Percentiles rank a stretch among this genome's conserved stretches.
These are phyloP conservation scores for Scopulariopsis brevicaulis DNA, from an alignment of 2,329 filamentous ascomycete genomes.

Conservation along the genomic window DNA sequence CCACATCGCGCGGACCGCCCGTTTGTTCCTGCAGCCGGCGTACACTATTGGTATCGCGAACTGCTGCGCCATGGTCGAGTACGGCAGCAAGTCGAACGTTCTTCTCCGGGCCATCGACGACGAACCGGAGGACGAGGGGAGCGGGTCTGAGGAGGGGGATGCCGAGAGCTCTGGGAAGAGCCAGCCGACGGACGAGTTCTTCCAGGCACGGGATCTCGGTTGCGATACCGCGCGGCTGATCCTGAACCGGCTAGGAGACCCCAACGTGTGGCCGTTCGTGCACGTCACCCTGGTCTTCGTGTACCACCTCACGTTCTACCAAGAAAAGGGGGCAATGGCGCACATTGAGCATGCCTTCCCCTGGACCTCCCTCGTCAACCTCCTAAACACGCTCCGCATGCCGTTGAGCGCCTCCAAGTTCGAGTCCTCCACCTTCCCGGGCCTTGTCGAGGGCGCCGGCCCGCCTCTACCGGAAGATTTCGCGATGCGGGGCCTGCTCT, in stretches of 20 bases:
- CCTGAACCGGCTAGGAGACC: slow-evolving; percentile 26
- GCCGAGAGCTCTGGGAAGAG: not conserved
- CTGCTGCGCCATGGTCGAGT: slow-evolving; percentile 1
- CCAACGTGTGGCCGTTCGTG: slow-evolving; percentile 49
- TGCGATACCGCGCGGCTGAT: not conserved
- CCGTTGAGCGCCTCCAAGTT: not conserved
- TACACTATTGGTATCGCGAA: slow-evolving; percentile 31
- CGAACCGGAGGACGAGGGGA: not conserved
- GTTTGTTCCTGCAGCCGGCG: slow-evolving; percentile 40
- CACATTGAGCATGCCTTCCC: slow-evolving; percentile 33
- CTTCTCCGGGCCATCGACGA: not conserved
- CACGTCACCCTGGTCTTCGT: slow-evolving; percentile 54
- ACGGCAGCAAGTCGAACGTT: not conserved
- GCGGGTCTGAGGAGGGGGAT: not conserved
- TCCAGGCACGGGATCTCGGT: not conserved
- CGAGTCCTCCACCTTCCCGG: not conserved
- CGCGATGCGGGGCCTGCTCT: slow-evolving; percentile 51
- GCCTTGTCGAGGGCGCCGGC: not conserved
- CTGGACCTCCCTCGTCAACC: slow-evolving; percentile 36
- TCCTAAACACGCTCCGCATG: slow-evolving; percentile 24
- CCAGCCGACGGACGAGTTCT: not conserved
- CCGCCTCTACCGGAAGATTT: slow-evolving; percentile 60
- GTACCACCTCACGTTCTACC: slow-evolving; percentile 25
- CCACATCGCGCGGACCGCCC: slow-evolving; percentile 39
- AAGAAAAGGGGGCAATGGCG: slow-evolving; percentile 25